Evolutionary conservation across 495 filamentous ascomycete species (phyloP), one percentile per base, ranked within the genome.

Genomic region (Copromyces sp.): DNA sequence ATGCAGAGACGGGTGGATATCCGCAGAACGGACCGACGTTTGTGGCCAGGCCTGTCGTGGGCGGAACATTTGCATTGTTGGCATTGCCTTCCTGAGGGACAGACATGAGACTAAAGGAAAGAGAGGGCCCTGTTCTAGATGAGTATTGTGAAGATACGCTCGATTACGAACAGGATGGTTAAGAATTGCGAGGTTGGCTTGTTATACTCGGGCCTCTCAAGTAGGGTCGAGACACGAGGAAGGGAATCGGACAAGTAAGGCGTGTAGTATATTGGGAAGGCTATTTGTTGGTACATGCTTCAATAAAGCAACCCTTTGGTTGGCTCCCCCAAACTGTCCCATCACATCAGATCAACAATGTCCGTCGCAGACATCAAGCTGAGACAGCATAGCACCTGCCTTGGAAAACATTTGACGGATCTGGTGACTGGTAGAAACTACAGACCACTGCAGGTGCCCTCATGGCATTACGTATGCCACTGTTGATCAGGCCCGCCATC

Each of bases 61-160:
- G 94, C 3, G 94, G 90, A 1, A 89, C 90, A 78, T 97, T 96
- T 85, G 89, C 94, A 11, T 85, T 95, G 68, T 78, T 97, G 75
- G 91, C 92, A 32, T 81, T 95, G 74, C 78, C 79, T 8, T 72
- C 68, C 68, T 45, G 39, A 29, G 17, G 65, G 39, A 39, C 29
- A 24, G 24, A 24, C 24, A 24, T 32, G 65, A 44, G 39, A n/a
- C 37, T 38, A 29, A 4, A 20, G 12, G 39, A 65, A 45, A 45
- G 68, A 42, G 29, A 24, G 47, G 35, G n/a, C 42, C 11, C 47
- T 29, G 44, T 65, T 59, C 5, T 65, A 35, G 53, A 65, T 9
- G 53, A 1, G 24, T 35, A 16, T 35, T 8, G 16, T 17, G 12
- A 65, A 37, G 53, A 17, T 17, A 9, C 29, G 3, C 29, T 17